A percentile compares a stretch with the other conserved stretches of the same genome.
These are phyloP conservation scores for Carex parvula DNA, from an alignment of 176 grass and related monocot species.

Conservation along the genomic window DNA sequence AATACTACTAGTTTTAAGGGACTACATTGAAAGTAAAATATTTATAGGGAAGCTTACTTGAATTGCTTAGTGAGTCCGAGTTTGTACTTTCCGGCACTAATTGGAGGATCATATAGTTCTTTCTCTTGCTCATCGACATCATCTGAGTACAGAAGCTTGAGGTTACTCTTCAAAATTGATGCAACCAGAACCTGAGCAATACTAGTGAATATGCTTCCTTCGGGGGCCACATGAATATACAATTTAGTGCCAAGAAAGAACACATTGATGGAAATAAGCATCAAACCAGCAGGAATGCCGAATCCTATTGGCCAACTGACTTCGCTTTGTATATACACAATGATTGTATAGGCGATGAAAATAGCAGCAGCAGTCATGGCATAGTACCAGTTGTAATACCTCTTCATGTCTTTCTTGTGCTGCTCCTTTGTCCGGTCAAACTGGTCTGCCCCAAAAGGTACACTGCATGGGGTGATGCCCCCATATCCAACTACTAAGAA, in stretches of 20 bases:
- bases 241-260: constrained; percentile 49
- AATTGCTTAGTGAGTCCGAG: constrained; percentile 55
- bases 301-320: constrained; percentile 71
- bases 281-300: constrained; percentile 44
- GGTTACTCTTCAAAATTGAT: constrained; percentile 46
- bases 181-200: constrained; percentile 45
- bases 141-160: constrained; percentile 38
- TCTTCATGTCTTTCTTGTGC: constrained; percentile 33
- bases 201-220: constrained; percentile 52
- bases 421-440: constrained; percentile 42
- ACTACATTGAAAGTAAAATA: background rate
- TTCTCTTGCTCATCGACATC: constrained; percentile 47
- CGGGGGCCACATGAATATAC: constrained; percentile 51
- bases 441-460: constrained; percentile 59
- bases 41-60: constrained; percentile 16
- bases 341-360: constrained; percentile 36
- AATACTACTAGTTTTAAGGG: background rate
- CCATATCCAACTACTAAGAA: constrained; percentile 46
- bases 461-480: constrained; percentile 44
- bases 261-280: constrained; percentile 35
- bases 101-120: constrained; percentile 44
- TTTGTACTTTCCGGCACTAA: constrained; percentile 31
- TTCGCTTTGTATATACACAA: constrained; percentile 55
- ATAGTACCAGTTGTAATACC: constrained; percentile 67
- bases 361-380: constrained; percentile 40